A percentile compares a stretch with the other conserved stretches of the same genome.
phyloP scores from a whole-genome alignment of 805 yeast species.

The Candida odintsovae region DNA sequence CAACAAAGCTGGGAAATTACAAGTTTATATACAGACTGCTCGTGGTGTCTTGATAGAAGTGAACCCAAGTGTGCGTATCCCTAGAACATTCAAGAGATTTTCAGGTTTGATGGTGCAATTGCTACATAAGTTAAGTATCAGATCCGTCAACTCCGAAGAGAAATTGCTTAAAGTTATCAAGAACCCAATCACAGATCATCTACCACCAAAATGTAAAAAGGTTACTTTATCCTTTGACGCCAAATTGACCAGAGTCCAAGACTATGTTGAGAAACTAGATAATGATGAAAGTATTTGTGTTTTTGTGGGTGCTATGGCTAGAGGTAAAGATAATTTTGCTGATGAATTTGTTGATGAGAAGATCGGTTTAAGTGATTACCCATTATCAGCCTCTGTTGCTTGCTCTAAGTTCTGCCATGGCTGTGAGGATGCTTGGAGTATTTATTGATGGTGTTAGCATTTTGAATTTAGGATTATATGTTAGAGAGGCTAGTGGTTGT shows the following conservation, averaged over 20 bases:
- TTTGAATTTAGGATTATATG: not conserved
- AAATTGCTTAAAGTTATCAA: slow-evolving; percentile 89
- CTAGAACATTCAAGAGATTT: slow-evolving; percentile 96
- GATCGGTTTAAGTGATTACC: slow-evolving; percentile 91
- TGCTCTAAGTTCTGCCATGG: slow-evolving; percentile 98
- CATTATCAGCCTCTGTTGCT: slow-evolving; percentile 95
- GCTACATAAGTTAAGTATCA: slow-evolving; percentile 83
- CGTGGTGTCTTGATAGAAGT: slow-evolving; percentile 93
- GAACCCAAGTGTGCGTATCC: slow-evolving; percentile 94
- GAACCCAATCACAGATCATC: slow-evolving; percentile 94
- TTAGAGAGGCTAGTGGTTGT: not conserved
- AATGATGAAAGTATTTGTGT: slow-evolving; percentile 94
- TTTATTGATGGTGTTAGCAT: slow-evolving; percentile 26
- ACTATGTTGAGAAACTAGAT: slow-evolving; percentile 73
- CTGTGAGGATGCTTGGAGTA: slow-evolving; percentile 97
- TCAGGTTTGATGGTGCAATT: slow-evolving; percentile 97
- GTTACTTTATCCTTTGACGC: slow-evolving; percentile 92
- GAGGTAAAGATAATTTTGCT: slow-evolving; percentile 96
- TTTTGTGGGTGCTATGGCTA: slow-evolving; percentile 98
- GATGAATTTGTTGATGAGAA: slow-evolving; percentile 96
- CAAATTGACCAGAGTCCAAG: slow-evolving; percentile 80
- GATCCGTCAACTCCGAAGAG: slow-evolving; percentile 94
- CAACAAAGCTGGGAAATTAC: slow-evolving; percentile 94
- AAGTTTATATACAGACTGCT: slow-evolving; percentile 94
- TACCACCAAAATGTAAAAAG: slow-evolving; percentile 93